phyloP scores from a whole-genome alignment of 2,329 filamentous ascomycete species.

The Aspergillus sp. region DNA sequence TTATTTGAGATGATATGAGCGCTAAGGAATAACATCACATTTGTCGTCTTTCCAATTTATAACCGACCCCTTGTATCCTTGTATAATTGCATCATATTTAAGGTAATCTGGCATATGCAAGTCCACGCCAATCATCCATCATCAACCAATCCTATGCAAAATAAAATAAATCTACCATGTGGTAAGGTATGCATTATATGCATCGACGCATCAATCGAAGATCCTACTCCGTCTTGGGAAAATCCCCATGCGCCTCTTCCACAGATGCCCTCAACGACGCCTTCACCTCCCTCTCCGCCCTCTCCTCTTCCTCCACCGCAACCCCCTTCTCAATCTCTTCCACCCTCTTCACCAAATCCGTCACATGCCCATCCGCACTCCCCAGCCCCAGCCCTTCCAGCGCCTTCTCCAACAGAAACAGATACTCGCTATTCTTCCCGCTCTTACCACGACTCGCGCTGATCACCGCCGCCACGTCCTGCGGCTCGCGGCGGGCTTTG shows the following conservation, averaged over 20 bases:
- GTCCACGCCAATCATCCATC: neutral
- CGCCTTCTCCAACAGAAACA: constrained; percentile 73
- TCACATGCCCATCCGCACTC: constrained; percentile 78
- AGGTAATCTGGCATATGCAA: too few relatives aligned
- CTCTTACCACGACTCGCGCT: constrained; percentile 72
- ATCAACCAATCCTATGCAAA: neutral
- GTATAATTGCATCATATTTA: too few relatives aligned
- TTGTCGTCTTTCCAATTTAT: too few relatives aligned
- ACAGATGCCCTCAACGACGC: constrained; percentile 16
- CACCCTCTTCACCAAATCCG: constrained; percentile 71
- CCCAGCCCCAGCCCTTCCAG: constrained; percentile 68
- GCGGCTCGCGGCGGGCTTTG: constrained; percentile 61
- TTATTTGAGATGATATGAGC: too few relatives aligned
- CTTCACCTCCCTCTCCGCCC: constrained; percentile 23
- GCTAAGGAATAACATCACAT: too few relatives aligned
- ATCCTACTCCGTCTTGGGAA: constrained; percentile 13
- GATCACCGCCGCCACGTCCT: constrained; percentile 76
- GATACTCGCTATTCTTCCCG: constrained; percentile 84
- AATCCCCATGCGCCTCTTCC: constrained; percentile 6
- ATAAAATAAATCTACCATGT: neutral
- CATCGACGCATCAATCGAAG: neutral
- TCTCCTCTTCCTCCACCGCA: constrained; percentile 24
- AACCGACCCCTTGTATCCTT: too few relatives aligned
- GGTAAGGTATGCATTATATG: neutral
- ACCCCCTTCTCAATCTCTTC: constrained; percentile 53